Conservation (phyloP, 768 basidiomycete species). For the Termitomyces bulborhizus region DNA sequence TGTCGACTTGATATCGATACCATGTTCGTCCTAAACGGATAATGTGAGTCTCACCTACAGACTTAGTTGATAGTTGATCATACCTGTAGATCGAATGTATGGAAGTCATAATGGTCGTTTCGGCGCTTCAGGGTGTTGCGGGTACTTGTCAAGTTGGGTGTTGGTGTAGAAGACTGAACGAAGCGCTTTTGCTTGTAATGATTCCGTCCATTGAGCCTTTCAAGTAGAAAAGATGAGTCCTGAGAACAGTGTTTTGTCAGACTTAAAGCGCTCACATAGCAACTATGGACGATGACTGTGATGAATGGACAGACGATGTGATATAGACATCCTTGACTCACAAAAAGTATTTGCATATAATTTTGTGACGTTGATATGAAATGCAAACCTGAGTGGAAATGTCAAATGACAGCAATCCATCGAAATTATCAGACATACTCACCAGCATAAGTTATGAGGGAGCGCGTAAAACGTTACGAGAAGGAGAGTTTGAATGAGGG, state of each 20-base stretch:
- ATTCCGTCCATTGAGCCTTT: constrained; percentile 19
- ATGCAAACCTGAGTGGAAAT: constrained; percentile 29
- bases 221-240: not conserved
- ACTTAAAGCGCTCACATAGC: constrained; percentile 22
- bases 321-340: constrained; percentile 19
- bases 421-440: not conserved
- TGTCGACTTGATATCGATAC: not conserved
- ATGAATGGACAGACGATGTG: constrained; percentile 11
- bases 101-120: not conserved
- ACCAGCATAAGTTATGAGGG: constrained; percentile 33
- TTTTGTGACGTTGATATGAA: constrained; percentile 42
- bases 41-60: not conserved
- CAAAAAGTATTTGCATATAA: constrained; percentile 46
- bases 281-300: constrained; percentile 14
- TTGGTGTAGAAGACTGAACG: not conserved
- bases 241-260: not conserved
- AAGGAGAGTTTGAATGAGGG: constrained; percentile 33
- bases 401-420: not conserved
- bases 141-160: not conserved
- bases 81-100: not conserved
- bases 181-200: constrained; percentile 11
- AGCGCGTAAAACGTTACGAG: constrained; percentile 34
- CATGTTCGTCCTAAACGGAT: not conserved
- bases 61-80: not conserved
- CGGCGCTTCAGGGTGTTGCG: not conserved